Base-by-base conservation (phyloP, 768 basidiomycete species). In the Lactarius pseudohatsudake region DNA sequence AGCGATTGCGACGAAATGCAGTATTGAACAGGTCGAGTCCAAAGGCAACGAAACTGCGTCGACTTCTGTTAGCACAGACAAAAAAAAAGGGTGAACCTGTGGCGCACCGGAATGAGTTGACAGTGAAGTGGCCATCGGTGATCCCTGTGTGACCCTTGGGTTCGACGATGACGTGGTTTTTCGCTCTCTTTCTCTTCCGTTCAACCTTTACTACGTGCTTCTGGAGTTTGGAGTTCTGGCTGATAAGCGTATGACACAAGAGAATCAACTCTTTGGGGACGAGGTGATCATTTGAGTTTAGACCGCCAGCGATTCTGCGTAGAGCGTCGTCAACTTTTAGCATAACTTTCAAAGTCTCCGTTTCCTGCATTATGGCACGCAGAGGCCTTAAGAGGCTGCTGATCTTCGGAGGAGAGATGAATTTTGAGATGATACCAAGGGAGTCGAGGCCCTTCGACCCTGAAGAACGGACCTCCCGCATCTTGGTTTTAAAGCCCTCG, bases 401-500 rank as follows among this genome's bases (percentile, higher is more conserved):
- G 75, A 98, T 86, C 71, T 88, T 87, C 20, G 78, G 72, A 2
- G 96, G 92, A 0, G 91, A 89, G 66, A 96, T 85, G 71, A 85
- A 81, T 68, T 88, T 88, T 11, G 96, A 90, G 38, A 92, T 78
- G 64, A 94, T 84, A 16, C 87, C 85, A 72, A 97, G 94, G 0
- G 91, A 88, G 74, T 98, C 94, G 38, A 96, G 78, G 2, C 90
- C 94, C 73, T 87, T 87, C n/a, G 92, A 85, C 2, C 88, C 83
- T 30, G 93, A 94, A 11, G 86, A 84, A 38, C 87, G 84, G 34
- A 96, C 96, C 78, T 99, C 96, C 26, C 91, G 85, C 86, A 94
- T 91, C 76, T 92, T 95, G 20, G 94, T 95, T 79, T 89, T 93
- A 86, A 96, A 98, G 30, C 89, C 96, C 71, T 95, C 94, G 3